These are phyloP conservation scores for Paecilomyces formosus DNA, from an alignment of 2,329 filamentous ascomycete genomes.

Conservation along the genomic window DNA sequence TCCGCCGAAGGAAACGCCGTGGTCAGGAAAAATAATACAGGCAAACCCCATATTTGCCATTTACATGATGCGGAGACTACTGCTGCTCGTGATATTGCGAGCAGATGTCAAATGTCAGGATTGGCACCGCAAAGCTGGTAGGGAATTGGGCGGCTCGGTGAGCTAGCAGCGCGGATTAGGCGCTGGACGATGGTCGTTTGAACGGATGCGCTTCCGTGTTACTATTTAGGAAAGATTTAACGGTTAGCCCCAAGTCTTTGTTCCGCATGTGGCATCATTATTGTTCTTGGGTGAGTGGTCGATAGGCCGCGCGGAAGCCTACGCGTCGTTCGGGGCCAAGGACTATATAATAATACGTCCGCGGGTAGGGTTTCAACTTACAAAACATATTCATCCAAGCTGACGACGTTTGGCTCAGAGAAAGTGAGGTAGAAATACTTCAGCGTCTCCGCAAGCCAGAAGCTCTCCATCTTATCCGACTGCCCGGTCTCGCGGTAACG, in stretches of 20 bases:
- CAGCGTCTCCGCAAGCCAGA: constrained; percentile 39
- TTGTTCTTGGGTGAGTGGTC: not conserved
- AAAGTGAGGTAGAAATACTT: constrained; percentile 42
- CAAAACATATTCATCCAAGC: constrained; percentile 38
- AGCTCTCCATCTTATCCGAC: constrained; percentile 37
- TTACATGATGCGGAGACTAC: not conserved
- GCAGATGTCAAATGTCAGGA: not conserved
- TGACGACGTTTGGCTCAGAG: constrained; percentile 31
- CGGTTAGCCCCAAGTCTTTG: not conserved
- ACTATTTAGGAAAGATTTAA: constrained; percentile 8
- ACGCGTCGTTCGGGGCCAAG: not conserved
- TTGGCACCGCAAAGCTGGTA: not conserved
- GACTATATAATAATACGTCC: not conserved
- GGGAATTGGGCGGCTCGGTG: not conserved
- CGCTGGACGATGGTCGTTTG: constrained; percentile 6
- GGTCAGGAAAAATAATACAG: not conserved
- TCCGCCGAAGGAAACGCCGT: not conserved
- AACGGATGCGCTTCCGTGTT: constrained; percentile 38
- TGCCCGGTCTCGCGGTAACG: constrained; percentile 18
- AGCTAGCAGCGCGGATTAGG: not conserved
- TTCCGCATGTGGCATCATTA: not conserved
- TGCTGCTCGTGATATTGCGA: not conserved
- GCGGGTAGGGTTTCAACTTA: constrained; percentile 14
- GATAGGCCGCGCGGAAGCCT: not conserved
- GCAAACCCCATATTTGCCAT: not conserved